A percentile compares a stretch with the other conserved stretches of the same genome.
phyloP scores from a whole-genome alignment of 306 rosid species.

The Dryas alaskensis region DNA sequence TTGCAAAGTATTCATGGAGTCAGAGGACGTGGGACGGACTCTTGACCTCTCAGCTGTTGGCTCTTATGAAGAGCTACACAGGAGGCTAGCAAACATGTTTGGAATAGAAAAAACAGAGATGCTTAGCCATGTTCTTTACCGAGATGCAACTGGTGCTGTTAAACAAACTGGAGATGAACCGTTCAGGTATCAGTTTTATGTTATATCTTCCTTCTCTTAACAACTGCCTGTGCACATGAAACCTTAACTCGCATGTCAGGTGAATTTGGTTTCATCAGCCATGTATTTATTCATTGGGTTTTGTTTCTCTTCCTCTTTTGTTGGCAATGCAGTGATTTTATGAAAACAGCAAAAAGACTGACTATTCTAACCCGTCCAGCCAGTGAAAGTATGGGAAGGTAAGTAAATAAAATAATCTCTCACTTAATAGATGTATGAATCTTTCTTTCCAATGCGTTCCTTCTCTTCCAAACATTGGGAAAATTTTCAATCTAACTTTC shows the following conservation, averaged over 20 bases:
- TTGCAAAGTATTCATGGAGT: constrained; percentile 91
- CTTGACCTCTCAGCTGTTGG: constrained; percentile 62
- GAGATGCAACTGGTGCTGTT: constrained; percentile 63
- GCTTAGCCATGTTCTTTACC: constrained; percentile 75
- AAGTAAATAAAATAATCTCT: constrained; percentile 9
- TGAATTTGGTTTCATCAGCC: constrained; percentile 5
- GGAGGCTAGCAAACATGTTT: constrained; percentile 75
- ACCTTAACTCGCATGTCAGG: not conserved
- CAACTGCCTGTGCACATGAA: not conserved
- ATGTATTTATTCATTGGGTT: constrained; percentile 10
- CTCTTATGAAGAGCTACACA: constrained; percentile 79
- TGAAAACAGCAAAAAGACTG: constrained; percentile 73
- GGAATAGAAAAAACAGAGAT: constrained; percentile 70
- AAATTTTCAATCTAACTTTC: not conserved
- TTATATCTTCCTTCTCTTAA: constrained; percentile 1
- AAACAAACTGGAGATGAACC: constrained; percentile 87
- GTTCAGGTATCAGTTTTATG: constrained; percentile 50
- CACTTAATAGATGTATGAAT: not conserved
- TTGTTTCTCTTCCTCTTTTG: constrained; percentile 7
- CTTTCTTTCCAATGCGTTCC: not conserved
- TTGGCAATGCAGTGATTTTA: constrained; percentile 67
- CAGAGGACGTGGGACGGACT: constrained; percentile 90
- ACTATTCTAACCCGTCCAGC: constrained; percentile 61
- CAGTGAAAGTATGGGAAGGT: constrained; percentile 58
- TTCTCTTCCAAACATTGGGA: not conserved